Base-by-base conservation (phyloP, 164 flowering plant species). In the Aristolochia fimbriata region DNA sequence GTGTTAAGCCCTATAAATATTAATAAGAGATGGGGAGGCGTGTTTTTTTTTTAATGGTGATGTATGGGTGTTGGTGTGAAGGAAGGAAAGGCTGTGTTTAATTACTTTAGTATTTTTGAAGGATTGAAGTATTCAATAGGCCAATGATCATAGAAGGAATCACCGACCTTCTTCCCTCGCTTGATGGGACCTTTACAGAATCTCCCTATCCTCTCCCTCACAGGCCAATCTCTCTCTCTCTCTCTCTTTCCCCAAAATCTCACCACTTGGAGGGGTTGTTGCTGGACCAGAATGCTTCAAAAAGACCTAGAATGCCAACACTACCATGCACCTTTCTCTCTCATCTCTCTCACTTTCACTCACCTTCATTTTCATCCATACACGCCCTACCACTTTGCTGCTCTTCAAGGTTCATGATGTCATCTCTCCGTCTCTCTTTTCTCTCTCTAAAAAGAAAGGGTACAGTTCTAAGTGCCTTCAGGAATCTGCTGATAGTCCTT, bases 171-270 rank as follows among this genome's bases (percentile, higher is more conserved):
- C 50, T 59, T 45, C 21, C 55, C 60, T 61, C 58, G 67, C 37
- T 77, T 72, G 78, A 74, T 74, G 64, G 68, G 78, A 74, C 76
- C 47, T 72, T 74, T 70, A 63, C 49, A 68, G 78, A 77, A 77
- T 77, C 78, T 77, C 57, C 62, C 31, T 24, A 15, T 27, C 30
- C 11, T 13, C 45, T 56, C 19, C 54, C 55, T 57, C 19, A 51
- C 58, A 45, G 15, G 33, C 20, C 57, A 31, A 58, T 46, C 58
- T 47, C 59, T 65, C 62, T 58, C 46, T 37, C 47, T 52, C 22
- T 20, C 4, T 41, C 45, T 41, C 48, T 57, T 47, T 55, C n/a
- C 22, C 23, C 12, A 3, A 37, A 37, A 10, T 37, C 43, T 15
- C 52, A 17, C 52, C 52, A 49, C 52, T 49, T 49, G 19, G 22